Evolutionary conservation across 2,329 filamentous ascomycete species (phyloP).

Genomic region (Xylariaceae sp.): DNA sequence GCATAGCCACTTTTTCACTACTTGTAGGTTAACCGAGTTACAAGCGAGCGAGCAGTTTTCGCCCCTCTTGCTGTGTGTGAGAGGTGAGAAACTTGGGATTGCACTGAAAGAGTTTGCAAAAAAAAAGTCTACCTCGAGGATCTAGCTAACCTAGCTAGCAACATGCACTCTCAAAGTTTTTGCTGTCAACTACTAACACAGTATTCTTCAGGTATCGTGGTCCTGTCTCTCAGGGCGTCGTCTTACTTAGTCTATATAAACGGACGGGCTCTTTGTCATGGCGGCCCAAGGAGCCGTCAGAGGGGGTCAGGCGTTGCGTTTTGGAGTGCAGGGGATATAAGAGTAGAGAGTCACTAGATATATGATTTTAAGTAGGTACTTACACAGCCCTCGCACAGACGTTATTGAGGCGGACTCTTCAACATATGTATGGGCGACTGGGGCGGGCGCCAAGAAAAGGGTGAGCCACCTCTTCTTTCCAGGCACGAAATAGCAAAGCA

Average conservation of each 20-base stretch:
- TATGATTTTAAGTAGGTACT: no score
- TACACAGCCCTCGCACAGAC: constrained; percentile 18
- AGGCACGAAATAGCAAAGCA: constrained; percentile 13
- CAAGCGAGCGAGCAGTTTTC: constrained; percentile 9
- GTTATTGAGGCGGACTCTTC: constrained; percentile 14
- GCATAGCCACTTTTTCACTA: constrained; percentile 17
- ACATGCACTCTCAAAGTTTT: no score
- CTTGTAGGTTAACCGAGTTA: no score
- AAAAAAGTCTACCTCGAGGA: no score
- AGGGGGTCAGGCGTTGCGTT: constrained; percentile 11
- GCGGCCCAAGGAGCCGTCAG: constrained; percentile 15
- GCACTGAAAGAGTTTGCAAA: no score
- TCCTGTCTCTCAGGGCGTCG: background rate
- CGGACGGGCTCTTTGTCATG: constrained; percentile 1
- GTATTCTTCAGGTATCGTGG: background rate
- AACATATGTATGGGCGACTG: no score
- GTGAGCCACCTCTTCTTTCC: constrained; percentile 7
- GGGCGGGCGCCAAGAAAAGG: constrained; percentile 21
- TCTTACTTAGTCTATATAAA: background rate
- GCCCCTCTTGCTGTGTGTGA: constrained; percentile 8
- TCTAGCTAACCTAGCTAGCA: background rate
- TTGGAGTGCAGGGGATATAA: constrained; percentile 19
- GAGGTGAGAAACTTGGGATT: no score
- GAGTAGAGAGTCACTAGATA: constrained; percentile 29
- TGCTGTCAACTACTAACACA: no score